Conservation (phyloP, 106 monocot species). For the Posidonia australis region DNA sequence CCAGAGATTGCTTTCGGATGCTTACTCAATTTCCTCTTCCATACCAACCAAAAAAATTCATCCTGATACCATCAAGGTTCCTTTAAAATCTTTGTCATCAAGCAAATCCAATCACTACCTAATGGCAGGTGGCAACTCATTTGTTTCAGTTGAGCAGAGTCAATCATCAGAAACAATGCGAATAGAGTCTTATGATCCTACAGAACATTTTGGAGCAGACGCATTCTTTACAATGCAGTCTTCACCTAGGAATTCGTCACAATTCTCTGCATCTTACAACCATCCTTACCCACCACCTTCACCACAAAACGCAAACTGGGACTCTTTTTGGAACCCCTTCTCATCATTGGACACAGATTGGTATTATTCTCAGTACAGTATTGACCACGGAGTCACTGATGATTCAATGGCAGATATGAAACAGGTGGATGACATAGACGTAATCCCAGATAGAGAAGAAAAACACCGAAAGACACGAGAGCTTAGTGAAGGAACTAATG, state of each 20-base stretch:
- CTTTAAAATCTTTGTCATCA: not conserved
- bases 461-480: not conserved
- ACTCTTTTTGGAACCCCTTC: conserved; percentile 66
- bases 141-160: conserved; percentile 31
- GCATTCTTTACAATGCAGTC: conserved; percentile 12
- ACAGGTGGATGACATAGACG: conserved; percentile 23
- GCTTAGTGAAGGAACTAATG: conserved; percentile 1
- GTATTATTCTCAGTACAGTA: not conserved
- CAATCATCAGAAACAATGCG: conserved; percentile 30
- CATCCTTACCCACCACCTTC: conserved; percentile 28
- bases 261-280: conserved; percentile 26
- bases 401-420: not conserved
- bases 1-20: conserved; percentile 25
- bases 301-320: conserved; percentile 39
- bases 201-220: not conserved
- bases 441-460: conserved; percentile 41
- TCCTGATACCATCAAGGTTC: conserved; percentile 4
- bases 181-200: conserved; percentile 1
- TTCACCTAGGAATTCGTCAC: conserved; percentile 12
- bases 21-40: conserved; percentile 25
- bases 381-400: not conserved
- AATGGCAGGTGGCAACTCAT: conserved; percentile 20
- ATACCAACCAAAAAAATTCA: conserved; percentile 22
- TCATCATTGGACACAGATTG: conserved; percentile 23
- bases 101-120: conserved; percentile 10